Conservation (phyloP, 2,329 filamentous ascomycete species). For the Trichophaea hybrida region DNA sequence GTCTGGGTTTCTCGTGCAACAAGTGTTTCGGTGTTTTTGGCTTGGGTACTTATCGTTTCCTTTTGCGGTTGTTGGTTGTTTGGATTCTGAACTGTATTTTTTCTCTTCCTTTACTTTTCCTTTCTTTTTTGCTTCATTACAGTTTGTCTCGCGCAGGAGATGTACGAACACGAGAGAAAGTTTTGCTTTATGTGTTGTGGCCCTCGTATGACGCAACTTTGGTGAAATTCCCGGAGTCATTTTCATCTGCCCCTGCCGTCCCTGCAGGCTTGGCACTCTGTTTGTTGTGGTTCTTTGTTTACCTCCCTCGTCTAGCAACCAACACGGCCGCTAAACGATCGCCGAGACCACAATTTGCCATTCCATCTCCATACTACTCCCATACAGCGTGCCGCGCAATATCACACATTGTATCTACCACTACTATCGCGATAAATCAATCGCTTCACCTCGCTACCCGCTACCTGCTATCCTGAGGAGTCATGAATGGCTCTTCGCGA, state of each 20-base stretch:
- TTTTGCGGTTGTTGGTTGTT: neutral
- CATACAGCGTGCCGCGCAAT: no score
- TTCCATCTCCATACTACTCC: no score
- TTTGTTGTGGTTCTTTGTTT: constrained; percentile 3
- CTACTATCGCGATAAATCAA: no score
- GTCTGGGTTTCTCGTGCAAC: neutral
- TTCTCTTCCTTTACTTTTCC: neutral
- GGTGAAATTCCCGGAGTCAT: neutral
- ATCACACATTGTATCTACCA: no score
- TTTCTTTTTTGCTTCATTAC: neutral
- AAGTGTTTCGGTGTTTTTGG: neutral
- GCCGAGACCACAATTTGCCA: neutral
- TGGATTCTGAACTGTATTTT: constrained; percentile 2
- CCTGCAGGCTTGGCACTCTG: neutral
- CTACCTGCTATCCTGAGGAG: neutral
- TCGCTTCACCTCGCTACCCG: neutral
- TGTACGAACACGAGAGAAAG: no score
- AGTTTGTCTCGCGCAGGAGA: neutral
- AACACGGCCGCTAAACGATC: neutral
- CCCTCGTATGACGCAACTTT: no score
- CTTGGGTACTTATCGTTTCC: neutral
- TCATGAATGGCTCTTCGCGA: constrained; percentile 5
- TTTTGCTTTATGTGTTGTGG: no score
- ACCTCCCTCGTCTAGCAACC: neutral
- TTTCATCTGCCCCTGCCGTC: neutral